phyloP scores from a whole-genome alignment of 2,329 filamentous ascomycete genomes.

The Pseudogymnoascus sp. region DNA sequence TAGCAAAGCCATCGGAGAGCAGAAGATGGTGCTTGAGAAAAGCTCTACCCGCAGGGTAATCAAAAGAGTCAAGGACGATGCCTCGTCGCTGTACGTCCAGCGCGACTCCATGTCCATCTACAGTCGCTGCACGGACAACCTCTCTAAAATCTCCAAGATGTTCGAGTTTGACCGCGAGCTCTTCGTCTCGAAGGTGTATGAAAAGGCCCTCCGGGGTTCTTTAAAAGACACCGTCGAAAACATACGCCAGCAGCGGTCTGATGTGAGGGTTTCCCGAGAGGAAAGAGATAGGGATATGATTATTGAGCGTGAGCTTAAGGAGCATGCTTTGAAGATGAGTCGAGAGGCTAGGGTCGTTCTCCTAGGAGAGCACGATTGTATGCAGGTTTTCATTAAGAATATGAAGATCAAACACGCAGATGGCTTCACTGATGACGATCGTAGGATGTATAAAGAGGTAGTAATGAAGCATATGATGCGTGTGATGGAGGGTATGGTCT shows the following conservation, averaged over 20 bases:
- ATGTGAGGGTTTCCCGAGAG: background rate
- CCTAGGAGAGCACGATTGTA: background rate
- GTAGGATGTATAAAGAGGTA: background rate
- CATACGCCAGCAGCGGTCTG: background rate
- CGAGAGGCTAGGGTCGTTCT: background rate
- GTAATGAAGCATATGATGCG: background rate
- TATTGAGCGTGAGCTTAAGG: background rate
- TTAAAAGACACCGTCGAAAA: background rate
- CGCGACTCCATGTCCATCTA: slow-evolving; percentile 1
- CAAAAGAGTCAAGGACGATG: slow-evolving; percentile 5
- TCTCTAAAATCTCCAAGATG: slow-evolving; percentile 13
- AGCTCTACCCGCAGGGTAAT: background rate
- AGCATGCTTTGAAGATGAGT: background rate
- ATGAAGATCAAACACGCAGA: background rate
- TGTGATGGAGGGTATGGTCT: background rate
- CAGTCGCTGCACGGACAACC: slow-evolving; percentile 9
- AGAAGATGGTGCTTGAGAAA: slow-evolving; percentile 13
- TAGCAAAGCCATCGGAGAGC: slow-evolving; percentile 11
- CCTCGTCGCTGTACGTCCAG: slow-evolving; percentile 11
- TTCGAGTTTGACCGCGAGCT: slow-evolving; percentile 16
- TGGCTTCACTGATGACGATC: background rate
- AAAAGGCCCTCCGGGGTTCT: background rate
- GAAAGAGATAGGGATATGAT: background rate
- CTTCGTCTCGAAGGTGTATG: slow-evolving; percentile 14
- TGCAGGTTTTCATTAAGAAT: background rate